A percentile compares a stretch with the other conserved stretches of the same genome.
phyloP scores from a whole-genome alignment of 495 filamentous ascomycete genomes.

The Penicillium goetzii region DNA sequence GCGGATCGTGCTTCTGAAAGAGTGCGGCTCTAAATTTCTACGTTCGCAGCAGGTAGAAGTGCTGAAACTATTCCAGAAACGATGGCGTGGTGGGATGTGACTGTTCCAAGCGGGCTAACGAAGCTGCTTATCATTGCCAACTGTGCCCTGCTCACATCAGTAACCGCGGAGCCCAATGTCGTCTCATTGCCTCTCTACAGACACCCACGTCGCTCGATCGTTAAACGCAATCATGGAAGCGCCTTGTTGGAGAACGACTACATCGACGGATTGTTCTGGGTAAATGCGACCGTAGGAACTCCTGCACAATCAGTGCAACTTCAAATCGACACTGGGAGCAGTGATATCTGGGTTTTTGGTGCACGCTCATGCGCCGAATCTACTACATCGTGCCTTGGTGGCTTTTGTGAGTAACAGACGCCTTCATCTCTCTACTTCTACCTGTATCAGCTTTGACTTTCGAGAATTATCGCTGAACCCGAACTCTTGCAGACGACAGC shows the following conservation, averaged over 20 bases:
- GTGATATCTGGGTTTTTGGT: conserved; percentile 9
- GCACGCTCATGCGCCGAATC: neutral
- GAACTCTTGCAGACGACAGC: neutral
- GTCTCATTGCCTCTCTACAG: neutral
- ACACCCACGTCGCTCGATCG: conserved; percentile 6
- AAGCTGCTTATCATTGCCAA: neutral
- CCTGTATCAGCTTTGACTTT: neutral
- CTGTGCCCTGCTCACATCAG: neutral
- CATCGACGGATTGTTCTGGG: conserved; percentile 1
- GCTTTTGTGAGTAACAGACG: neutral
- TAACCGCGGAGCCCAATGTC: neutral
- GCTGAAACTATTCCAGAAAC: neutral
- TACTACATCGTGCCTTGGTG: neutral
- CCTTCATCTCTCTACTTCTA: neutral
- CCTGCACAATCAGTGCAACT: neutral
- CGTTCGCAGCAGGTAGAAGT: neutral
- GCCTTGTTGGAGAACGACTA: conserved; percentile 1
- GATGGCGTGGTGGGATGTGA: neutral
- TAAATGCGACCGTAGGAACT: conserved; percentile 5
- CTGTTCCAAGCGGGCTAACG: neutral
- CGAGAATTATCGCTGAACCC: neutral
- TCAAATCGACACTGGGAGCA: conserved; percentile 6
- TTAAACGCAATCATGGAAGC: neutral
- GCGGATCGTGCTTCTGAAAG: neutral
- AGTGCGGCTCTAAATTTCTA: neutral